A percentile compares a stretch with the other conserved stretches of the same genome.
These are phyloP conservation scores for Ceratocystis destructans DNA, from an alignment of 2,329 filamentous ascomycete species.

Conservation along the genomic window DNA sequence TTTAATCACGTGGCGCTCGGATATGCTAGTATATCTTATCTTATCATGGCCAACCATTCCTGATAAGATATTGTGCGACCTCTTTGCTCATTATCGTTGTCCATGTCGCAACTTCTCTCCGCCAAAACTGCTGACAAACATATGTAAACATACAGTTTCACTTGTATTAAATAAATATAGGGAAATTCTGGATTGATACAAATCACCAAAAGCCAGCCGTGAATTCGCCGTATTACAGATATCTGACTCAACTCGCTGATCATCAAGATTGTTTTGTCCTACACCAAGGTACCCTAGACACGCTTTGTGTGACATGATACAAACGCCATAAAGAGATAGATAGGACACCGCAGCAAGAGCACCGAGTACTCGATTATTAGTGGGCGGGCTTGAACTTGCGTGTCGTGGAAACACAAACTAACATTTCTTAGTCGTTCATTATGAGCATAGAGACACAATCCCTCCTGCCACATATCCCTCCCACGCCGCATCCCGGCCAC, in stretches of 20 bases:
- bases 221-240: background rate
- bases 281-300: background rate
- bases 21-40: background rate
- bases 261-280: background rate
- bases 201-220: background rate
- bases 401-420: background rate
- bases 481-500: background rate
- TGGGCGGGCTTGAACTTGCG: background rate
- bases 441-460: conserved; percentile 10
- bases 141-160: background rate
- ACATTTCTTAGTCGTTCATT: background rate
- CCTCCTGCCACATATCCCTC: background rate
- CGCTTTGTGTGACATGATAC: background rate
- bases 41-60: background rate
- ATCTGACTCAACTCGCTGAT: background rate
- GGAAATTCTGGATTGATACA: background rate
- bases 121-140: background rate
- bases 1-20: too few species aligned
- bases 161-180: background rate
- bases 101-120: conserved; percentile 7
- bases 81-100: conserved; percentile 9
- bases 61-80: conserved; percentile 11
- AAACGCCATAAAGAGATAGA: background rate
- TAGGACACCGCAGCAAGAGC: background rate
- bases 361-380: background rate